phyloP scores from a whole-genome alignment of 352 stramenopile species.

The Phytophthora nicotianae region DNA sequence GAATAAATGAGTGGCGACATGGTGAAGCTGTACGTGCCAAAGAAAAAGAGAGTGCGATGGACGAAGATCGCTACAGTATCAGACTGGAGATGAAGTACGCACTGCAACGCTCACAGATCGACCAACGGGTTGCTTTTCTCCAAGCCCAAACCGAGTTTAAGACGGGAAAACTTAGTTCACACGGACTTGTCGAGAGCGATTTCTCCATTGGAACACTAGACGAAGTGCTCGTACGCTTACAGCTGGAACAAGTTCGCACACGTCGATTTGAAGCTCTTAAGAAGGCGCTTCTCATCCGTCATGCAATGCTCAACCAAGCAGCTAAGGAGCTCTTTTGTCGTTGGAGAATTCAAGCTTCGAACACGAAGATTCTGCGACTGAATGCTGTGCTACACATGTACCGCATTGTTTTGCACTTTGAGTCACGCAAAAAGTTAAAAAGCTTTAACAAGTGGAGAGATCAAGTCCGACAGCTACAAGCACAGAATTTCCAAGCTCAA shows the following conservation, averaged over 20 bases:
- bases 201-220: slow-evolving; percentile 60
- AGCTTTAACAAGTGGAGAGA: slow-evolving; percentile 50
- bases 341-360: slow-evolving; percentile 50
- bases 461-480: slow-evolving; percentile 41
- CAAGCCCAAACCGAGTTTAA: slow-evolving; percentile 39
- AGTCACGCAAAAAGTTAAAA: slow-evolving; percentile 34
- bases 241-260: slow-evolving; percentile 64
- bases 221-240: slow-evolving; percentile 68
- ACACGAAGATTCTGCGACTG: slow-evolving; percentile 26
- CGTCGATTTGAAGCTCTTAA: slow-evolving; percentile 72
- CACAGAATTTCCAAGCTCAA: slow-evolving; percentile 48
- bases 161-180: not conserved
- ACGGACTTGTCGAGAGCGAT: slow-evolving; percentile 28
- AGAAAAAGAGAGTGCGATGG: slow-evolving; percentile 54
- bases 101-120: slow-evolving; percentile 63
- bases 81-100: slow-evolving; percentile 66
- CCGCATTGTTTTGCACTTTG: slow-evolving; percentile 42
- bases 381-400: slow-evolving; percentile 53
- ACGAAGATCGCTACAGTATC: slow-evolving; percentile 73
- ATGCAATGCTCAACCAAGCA: slow-evolving; percentile 39
- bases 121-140: slow-evolving; percentile 60
- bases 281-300: slow-evolving; percentile 62
- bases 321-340: slow-evolving; percentile 39
- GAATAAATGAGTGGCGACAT: slow-evolving; percentile 57
- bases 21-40: slow-evolving; percentile 60